Evolutionary conservation across 495 filamentous ascomycete species (phyloP), one percentile per base, ranked within the genome.

Genomic region (Hyaloscypha bicolor): DNA sequence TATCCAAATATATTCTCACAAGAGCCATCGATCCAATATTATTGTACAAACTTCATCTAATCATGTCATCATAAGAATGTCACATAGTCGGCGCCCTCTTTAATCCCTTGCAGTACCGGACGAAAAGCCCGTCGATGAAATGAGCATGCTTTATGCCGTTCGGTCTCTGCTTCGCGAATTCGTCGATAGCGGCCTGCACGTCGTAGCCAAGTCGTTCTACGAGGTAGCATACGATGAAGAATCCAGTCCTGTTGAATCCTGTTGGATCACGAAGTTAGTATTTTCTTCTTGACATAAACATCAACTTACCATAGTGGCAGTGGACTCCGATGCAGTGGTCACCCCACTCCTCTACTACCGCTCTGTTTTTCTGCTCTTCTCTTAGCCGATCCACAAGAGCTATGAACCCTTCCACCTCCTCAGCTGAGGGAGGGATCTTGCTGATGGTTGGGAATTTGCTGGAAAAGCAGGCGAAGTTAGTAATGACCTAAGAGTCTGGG

Each of bases 121-220:
- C 89, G 78, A 90, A 94, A 6, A 98, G 78, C 57, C 90, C 87
- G 76, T 97, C 93, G 70, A 93, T 81, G 72, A 98, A 98, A 76
- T 97, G 93, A 32, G 84, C 89, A 76, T 98, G 94, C 70, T 88
- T 87, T 71, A 98, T 97, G 9, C 94, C 94, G 21, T 92, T 90
- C 21, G 92, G 88, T 53, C 94, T 79, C 67, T 85, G 82, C 66
- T 76, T 76, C 57, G 88, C 87, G 77, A 98, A 98, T 68, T 89
- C 87, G 55, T 92, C 87, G 63, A 97, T 89, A 4, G 94, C 94
- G 64, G 89, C 87, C 71, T 91, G 85, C 16, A 96, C 85, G 58
- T 78, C 80, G 74, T 84, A 96, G 1, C 86, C 87, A 71, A 89
- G 82, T 63, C 87, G 83, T 78, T 98, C 94, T 60, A 98, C 91